Conservation (phyloP, 1,284 basidiomycete genomes). For the Irpex sp. region DNA sequence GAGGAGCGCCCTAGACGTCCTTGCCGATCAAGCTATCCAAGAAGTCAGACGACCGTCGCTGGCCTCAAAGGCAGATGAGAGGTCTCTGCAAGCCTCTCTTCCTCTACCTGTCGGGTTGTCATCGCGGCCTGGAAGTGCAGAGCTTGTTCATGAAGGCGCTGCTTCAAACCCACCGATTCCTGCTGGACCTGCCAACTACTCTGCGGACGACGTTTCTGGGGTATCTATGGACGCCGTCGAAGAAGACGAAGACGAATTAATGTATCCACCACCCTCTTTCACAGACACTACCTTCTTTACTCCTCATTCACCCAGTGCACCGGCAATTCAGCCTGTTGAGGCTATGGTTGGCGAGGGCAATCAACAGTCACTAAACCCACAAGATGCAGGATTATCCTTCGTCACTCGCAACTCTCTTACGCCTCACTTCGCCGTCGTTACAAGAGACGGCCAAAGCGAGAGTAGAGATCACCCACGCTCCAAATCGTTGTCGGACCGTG, state of each 20-base stretch:
- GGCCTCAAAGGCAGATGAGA: background rate
- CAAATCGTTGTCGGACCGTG: background rate
- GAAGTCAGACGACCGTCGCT: background rate
- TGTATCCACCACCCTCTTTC: no score
- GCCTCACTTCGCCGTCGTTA: background rate
- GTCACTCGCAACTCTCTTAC: background rate
- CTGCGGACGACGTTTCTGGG: background rate
- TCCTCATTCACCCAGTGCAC: no score
- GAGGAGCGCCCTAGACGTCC: background rate
- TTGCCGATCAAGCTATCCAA: background rate
- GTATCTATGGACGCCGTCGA: no score
- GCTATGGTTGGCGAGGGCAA: no score
- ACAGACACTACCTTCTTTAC: no score
- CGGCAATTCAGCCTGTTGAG: no score
- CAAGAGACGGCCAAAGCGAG: background rate
- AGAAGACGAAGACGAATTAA: no score
- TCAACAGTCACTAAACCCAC: no score
- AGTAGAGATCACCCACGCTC: background rate
- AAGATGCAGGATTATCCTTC: no score
- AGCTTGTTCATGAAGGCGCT: background rate
- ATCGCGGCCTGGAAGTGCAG: background rate
- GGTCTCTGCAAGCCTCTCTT: background rate
- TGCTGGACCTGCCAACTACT: background rate
- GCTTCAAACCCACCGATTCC: background rate
- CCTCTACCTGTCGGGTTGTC: background rate